Percentiles rank a stretch among this genome's conserved stretches.
Conservation (phyloP, 2,329 filamentous ascomycete species). For the Aspergillus sp. region DNA sequence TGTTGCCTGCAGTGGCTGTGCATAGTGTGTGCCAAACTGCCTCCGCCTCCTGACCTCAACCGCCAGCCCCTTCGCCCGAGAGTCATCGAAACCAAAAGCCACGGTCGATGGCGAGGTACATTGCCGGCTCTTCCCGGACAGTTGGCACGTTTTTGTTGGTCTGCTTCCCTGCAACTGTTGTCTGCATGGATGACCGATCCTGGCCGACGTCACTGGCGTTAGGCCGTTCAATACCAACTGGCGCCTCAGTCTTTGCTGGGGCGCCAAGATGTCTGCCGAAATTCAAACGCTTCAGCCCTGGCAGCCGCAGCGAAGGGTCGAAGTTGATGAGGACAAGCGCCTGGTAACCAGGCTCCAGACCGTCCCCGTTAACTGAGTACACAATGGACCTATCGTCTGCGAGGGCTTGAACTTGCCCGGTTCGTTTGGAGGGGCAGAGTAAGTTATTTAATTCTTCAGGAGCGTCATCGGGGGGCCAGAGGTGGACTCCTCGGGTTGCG, state of each 20-base stretch:
- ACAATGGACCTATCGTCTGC: constrained; percentile 43
- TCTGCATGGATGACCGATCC: constrained; percentile 11
- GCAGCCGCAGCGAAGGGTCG: constrained; percentile 36
- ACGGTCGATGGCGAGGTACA: constrained; percentile 26
- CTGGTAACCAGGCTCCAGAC: constrained; percentile 22
- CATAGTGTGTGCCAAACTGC: neutral
- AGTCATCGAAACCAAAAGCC: constrained; percentile 29
- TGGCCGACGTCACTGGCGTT: constrained; percentile 12
- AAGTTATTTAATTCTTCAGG: constrained; percentile 38
- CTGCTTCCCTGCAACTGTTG: constrained; percentile 6
- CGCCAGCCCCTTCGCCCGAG: neutral
- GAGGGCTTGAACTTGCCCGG: constrained; percentile 33
- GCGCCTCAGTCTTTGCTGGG: neutral
- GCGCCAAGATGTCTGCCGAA: neutral
- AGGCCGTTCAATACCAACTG: constrained; percentile 17
- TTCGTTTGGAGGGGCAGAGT: constrained; percentile 39
- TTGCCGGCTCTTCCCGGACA: constrained; percentile 28
- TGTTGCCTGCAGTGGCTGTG: neutral
- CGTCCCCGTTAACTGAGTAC: constrained; percentile 37
- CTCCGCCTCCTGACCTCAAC: neutral
- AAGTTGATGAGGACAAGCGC: constrained; percentile 42
- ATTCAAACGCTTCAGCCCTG: constrained; percentile 19
- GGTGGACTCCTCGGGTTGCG: constrained; percentile 35
- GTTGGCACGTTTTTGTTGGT: constrained; percentile 22
- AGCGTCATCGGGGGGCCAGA: constrained; percentile 45